Evolutionary conservation across 176 grass and related monocot genomes (phyloP).

Genomic region (Oryza brachyantha): DNA sequence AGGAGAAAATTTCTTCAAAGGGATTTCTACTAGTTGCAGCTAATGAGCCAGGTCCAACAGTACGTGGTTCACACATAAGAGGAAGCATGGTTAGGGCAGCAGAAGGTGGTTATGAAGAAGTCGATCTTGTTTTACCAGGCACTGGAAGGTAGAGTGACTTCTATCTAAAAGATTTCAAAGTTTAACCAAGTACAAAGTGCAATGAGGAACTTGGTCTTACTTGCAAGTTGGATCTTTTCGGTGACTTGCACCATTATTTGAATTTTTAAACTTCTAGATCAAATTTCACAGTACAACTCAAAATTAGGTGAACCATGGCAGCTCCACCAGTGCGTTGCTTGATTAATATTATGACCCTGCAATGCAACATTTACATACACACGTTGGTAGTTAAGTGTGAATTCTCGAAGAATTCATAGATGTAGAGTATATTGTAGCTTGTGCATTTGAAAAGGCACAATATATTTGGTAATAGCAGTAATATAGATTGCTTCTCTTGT

Average conservation of each 20-base stretch:
- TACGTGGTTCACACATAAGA: constrained; percentile 92
- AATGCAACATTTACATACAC: background rate
- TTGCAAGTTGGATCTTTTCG: background rate
- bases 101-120: constrained; percentile 89
- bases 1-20: constrained; percentile 57
- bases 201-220: background rate
- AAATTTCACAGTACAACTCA: background rate
- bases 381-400: background rate
- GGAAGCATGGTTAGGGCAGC: constrained; percentile 96
- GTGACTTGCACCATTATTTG: background rate
- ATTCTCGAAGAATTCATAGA: background rate
- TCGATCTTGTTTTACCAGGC: constrained; percentile 89
- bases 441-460: background rate
- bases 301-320: background rate
- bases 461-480: background rate
- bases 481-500: background rate
- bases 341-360: background rate
- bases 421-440: background rate
- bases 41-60: constrained; percentile 81
- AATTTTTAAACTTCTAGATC: background rate
- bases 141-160: constrained; percentile 62
- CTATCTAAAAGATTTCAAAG: constrained; percentile 1
- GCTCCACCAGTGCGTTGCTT: background rate
- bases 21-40: constrained; percentile 71
- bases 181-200: background rate